Evolutionary conservation across 179 eudicot species (phyloP), one percentile per base, ranked within the genome.

Genomic region (Carnegiea gigantea): DNA sequence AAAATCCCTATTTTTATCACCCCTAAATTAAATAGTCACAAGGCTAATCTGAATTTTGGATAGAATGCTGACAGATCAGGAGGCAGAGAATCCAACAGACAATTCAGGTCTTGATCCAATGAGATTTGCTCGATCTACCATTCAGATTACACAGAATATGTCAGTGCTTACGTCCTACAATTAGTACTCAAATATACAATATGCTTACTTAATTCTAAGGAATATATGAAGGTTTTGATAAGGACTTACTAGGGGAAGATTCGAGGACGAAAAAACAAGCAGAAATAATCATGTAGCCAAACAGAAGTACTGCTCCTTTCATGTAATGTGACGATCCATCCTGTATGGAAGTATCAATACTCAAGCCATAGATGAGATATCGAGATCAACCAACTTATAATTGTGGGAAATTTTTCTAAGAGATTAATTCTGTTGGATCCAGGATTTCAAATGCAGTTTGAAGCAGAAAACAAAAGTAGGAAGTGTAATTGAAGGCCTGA

Each of bases 301-400:
- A 84, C 15, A 85, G 78, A 77, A 91, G 92, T 67, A 88, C 77
- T 3, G 83, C 82, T 54, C 94, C 94, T 83, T 91, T 91, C 80
- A 91, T 72, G 85, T 91, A 90, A 82, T 91, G 91, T 74, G 94
- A 91, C 76, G 86, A 89, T 78, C 94, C 94, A 83, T 91, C 92
- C 94, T 90, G 89, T 60, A 73, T n/a, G 38, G 59, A 40, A n/a
- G 48, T 51, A 49, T 21, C 28, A 62, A 7, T 62, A 3, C 28
- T 62, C 8, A 5, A 62, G 26, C 60, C 20, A 54, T 9, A 18
- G 60, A 13, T 14, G 60, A 54, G 60, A 17, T 48, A 3, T 48
- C 7, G 13, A 48, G 51, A 8, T 48, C 12, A 48, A 9, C 12
- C 10, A 8, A 38, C 4, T 6, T 6, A 6, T 38, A 38, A 38